Base-by-base conservation (phyloP, 2,329 filamentous ascomycete species). In the Boeremia lycopersici region DNA sequence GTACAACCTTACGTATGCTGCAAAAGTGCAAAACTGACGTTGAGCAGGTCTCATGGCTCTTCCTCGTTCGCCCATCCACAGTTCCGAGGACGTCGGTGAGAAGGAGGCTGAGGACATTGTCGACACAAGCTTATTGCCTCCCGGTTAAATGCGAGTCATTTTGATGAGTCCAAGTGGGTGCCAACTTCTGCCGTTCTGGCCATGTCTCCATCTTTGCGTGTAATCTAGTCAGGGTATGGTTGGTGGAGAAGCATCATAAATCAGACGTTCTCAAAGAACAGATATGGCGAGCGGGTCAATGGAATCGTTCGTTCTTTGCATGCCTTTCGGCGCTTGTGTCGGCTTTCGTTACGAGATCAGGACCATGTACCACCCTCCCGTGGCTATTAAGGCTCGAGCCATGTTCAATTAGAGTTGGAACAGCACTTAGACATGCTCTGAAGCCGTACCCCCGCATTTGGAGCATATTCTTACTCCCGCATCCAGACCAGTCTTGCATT, bases 51-150 rank as follows among this genome's bases (percentile, higher is more conserved):
- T 99, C 55, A 99, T 98, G 93, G 95, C 95, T 42, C 83, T 99
- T 63, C 95, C 95, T 53, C 89, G 95, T 64, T 96, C 95, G 31
- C 95, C 95, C 34, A 85, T 99, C 41, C 86, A 90, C 59, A 89
- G 86, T 54, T 84, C 86, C 23, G 84, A 84, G 48, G 91, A 93
- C 61, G 85, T 91, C 56, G 74, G 87, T 10, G 82, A 88, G 63
- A 96, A 95, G 82, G 93, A 98, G 55, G 91, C 93, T 7, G 90
- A 95, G 67, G 95, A 99, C 65, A 86, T 97, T 74, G 93, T 99
- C 48, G 95, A 99, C 77, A 90, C 89, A 63, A 96, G 92, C 84
- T 87, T 92, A 73, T 86, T 99, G 42, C 95, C 95, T 62, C 95
- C 95, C 57, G 93, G 95, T 74, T 98, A 84, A 80, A 39, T 40